These are phyloP conservation scores for Piper longum DNA, from an alignment of 164 flowering plant genomes.

Conservation along the genomic window DNA sequence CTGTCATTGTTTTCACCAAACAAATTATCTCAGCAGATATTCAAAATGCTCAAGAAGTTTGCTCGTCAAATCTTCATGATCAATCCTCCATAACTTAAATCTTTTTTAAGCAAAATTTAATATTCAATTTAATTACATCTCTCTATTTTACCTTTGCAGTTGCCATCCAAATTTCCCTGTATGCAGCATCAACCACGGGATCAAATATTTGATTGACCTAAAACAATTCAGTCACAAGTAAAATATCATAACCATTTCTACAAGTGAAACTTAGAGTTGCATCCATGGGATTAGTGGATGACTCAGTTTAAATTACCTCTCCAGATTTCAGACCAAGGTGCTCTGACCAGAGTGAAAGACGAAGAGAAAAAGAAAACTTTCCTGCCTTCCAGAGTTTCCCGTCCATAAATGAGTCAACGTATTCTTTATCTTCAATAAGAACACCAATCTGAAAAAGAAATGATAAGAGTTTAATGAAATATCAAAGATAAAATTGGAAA, in stretches of 20 bases:
- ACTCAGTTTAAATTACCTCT: conserved; percentile 31
- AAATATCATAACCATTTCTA: neutral
- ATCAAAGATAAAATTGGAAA: too few relatives aligned
- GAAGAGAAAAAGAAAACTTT: conserved; percentile 59
- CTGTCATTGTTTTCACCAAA: too few relatives aligned
- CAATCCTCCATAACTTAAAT: neutral
- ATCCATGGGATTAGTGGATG: neutral
- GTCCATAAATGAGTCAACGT: conserved; percentile 55
- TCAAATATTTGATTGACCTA: conserved; percentile 56
- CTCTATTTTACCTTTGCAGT: conserved; percentile 72
- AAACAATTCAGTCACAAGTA: conserved; percentile 1
- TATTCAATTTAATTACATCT: too few relatives aligned
- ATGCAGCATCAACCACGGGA: conserved; percentile 71
- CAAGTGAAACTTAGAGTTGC: too few relatives aligned
- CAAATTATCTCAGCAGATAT: too few relatives aligned
- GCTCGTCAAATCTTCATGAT: neutral
- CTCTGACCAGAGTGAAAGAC: conserved; percentile 72
- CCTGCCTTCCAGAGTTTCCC: conserved; percentile 83
- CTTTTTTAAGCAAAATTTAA: neutral
- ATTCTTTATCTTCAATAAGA: conserved; percentile 83
- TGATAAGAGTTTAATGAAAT: too few relatives aligned
- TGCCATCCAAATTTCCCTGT: conserved; percentile 83
- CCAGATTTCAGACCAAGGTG: conserved; percentile 66
- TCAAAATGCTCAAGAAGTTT: neutral
- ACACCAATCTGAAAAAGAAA: conserved; percentile 61